These are phyloP conservation scores for Symbiodinium natans DNA, from an alignment of 73 alveolate species.

Conservation along the genomic window DNA sequence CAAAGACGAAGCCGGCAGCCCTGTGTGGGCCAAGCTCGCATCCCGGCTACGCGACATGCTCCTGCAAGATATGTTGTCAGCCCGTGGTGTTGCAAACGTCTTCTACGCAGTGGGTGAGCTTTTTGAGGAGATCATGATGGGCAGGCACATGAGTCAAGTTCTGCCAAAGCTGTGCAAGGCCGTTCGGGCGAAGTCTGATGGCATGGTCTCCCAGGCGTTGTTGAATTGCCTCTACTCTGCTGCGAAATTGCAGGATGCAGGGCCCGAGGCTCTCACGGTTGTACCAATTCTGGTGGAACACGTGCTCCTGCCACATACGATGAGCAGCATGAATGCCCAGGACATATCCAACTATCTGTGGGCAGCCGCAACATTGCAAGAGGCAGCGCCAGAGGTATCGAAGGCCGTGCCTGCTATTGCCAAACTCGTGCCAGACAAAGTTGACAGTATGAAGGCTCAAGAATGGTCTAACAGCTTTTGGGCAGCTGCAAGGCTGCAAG, in stretches of 20 bases:
- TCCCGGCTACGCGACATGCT: neutral
- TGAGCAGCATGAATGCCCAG: neutral
- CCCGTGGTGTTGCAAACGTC: neutral
- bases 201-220: slow-evolving; percentile 94
- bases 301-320: neutral
- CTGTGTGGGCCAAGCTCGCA: neutral
- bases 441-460: neutral
- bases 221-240: slow-evolving; percentile 97
- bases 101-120: neutral
- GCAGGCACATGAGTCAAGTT: too few species aligned
- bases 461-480: neutral
- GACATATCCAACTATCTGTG: neutral
- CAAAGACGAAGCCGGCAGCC: neutral
- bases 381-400: neutral
- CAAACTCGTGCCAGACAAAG: neutral
- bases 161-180: neutral
- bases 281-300: neutral
- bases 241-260: slow-evolving; percentile 95
- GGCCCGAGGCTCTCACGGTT: neutral
- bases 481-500: slow-evolving; percentile 5
- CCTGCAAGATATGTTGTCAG: neutral
- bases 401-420: slow-evolving; percentile 20
- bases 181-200: neutral
- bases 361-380: neutral
- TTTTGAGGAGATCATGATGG: neutral